Evolutionary conservation across 2,329 filamentous ascomycete species (phyloP).

Genomic region (Chaetothyriales sp.): DNA sequence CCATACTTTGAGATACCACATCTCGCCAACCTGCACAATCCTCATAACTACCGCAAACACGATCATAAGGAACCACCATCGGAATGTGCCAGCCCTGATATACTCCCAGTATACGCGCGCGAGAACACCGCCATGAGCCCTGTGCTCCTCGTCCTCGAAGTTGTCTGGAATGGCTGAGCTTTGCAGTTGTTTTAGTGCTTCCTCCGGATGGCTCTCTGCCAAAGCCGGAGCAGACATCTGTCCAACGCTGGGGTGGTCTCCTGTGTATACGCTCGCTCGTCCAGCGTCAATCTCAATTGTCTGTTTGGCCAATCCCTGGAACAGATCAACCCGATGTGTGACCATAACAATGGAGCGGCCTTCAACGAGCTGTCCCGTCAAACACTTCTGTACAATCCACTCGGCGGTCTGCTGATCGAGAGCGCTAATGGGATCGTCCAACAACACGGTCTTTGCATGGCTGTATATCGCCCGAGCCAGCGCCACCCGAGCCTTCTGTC

Average conservation of each 20-base stretch:
- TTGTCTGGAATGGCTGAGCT: conserved; percentile 49
- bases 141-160: conserved; percentile 64
- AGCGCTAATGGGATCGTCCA: conserved; percentile 46
- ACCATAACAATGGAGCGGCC: conserved; percentile 43
- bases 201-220: conserved; percentile 23
- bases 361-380: conserved; percentile 40
- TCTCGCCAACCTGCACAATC: conserved; percentile 50
- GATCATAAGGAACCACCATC: conserved; percentile 56
- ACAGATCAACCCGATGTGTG: conserved; percentile 55
- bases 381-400: conserved; percentile 41
- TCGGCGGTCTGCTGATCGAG: conserved; percentile 52
- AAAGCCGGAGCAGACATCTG: conserved; percentile 27
- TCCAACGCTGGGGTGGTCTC: conserved; percentile 29
- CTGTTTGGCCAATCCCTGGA: conserved; percentile 56
- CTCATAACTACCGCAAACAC: conserved; percentile 27
- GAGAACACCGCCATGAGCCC: conserved; percentile 61
- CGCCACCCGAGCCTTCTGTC: conserved; percentile 45
- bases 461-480: conserved; percentile 48
- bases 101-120: conserved; percentile 69
- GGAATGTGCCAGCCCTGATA: conserved; percentile 61
- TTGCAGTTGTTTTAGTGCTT: conserved; percentile 16
- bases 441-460: conserved; percentile 36
- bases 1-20: conserved; percentile 78
- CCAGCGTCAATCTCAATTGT: conserved; percentile 55
- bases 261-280: conserved; percentile 30